These are phyloP conservation scores for Septoria petroselini DNA, from an alignment of 2,329 filamentous ascomycete genomes.

Conservation along the genomic window DNA sequence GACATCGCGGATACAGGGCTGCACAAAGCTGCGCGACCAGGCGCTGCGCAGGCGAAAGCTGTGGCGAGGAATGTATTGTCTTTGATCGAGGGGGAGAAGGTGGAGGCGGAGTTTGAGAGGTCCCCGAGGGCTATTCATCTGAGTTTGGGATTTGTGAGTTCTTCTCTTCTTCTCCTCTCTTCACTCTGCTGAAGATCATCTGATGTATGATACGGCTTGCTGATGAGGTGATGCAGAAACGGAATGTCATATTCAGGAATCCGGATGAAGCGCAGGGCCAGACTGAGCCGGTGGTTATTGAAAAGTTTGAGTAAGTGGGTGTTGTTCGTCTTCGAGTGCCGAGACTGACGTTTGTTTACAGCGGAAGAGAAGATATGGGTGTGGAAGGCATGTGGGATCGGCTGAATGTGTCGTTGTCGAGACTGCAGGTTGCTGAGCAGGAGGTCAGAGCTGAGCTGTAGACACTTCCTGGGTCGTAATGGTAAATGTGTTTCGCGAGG, in stretches of 20 bases:
- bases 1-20: conserved; percentile 57
- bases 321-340: too few species aligned
- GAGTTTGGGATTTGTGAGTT: conserved; percentile 17
- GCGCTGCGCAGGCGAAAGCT: conserved; percentile 52
- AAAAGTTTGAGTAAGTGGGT: conserved; percentile 23
- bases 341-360: too few species aligned
- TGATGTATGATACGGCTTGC: neutral
- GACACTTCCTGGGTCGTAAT: neutral
- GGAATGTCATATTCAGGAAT: conserved; percentile 23
- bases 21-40: conserved; percentile 55
- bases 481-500: too few species aligned
- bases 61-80: conserved; percentile 56
- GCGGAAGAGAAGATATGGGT: conserved; percentile 21
- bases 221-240: conserved; percentile 11
- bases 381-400: conserved; percentile 21
- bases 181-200: too few species aligned
- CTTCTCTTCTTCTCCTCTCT: neutral
- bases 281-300: conserved; percentile 16
- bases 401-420: conserved; percentile 12
- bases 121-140: conserved; percentile 21
- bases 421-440: neutral
- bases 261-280: conserved; percentile 21
- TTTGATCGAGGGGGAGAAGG: conserved; percentile 36
- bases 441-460: conserved; percentile 15
- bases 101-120: conserved; percentile 11